Evolutionary conservation across 805 yeast species (phyloP).

Genomic region (Saccharomycopsis schoenii): DNA sequence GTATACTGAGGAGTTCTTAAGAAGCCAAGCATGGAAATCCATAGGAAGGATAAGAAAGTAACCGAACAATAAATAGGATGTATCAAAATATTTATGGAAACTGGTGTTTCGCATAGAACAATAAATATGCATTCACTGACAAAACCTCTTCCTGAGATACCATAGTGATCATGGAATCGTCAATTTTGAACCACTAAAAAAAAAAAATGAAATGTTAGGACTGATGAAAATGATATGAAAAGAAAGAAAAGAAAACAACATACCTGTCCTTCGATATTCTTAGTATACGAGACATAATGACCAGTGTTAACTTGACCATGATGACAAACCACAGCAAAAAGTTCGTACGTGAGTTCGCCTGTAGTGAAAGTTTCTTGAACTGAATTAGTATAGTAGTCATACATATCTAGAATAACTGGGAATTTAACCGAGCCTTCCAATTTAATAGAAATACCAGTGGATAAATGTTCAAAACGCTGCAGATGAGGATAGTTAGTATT

Average conservation of each 20-base stretch:
- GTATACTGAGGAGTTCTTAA: no score
- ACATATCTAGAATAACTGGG: constrained; percentile 66
- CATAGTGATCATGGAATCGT: constrained; percentile 72
- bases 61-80: background rate
- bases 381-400: constrained; percentile 37
- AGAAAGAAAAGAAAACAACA: constrained; percentile 10
- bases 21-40: no score
- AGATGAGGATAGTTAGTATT: background rate
- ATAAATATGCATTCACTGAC: constrained; percentile 66
- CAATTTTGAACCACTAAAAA: constrained; percentile 73
- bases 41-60: no score
- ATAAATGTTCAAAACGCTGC: constrained; percentile 30
- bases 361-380: constrained; percentile 8
- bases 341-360: constrained; percentile 53
- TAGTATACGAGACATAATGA: constrained; percentile 77
- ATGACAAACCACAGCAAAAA: constrained; percentile 82
- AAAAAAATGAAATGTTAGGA: background rate
- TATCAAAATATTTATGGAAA: constrained; percentile 9
- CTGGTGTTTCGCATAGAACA: constrained; percentile 52
- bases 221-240: background rate
- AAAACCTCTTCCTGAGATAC: constrained; percentile 58
- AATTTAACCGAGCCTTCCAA: constrained; percentile 64
- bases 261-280: constrained; percentile 45
- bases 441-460: constrained; percentile 44
- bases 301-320: constrained; percentile 94